Evolutionary conservation across 2,329 filamentous ascomycete genomes (phyloP), one percentile per base, ranked within the genome.

Genomic region (Curvularia verruculosa): DNA sequence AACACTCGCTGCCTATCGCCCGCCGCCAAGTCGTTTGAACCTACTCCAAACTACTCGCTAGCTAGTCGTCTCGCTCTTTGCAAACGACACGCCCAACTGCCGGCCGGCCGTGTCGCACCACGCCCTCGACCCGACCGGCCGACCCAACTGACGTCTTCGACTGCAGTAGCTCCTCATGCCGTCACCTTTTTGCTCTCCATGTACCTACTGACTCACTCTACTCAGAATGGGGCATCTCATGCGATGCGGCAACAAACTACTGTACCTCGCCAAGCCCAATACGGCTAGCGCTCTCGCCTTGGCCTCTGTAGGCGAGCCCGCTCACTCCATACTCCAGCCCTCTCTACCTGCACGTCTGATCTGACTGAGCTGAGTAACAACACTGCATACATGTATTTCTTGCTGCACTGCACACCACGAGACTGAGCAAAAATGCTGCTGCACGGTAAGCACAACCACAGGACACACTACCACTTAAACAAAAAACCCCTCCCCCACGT

Each of bases 281-380:
- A 29, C 4, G 28, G 28, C 28, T 29, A 29, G 28, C 28, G 24
- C n/a, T n/a, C n/a, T n/a, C n/a, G n/a, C n/a, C n/a, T n/a, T n/a
- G n/a, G n/a, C n/a, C n/a, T n/a, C n/a, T n/a, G n/a, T n/a, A n/a
- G n/a, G n/a, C n/a, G n/a, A n/a, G n/a, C n/a, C n/a, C n/a, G n/a
- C n/a, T 29, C 28, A 29, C 3, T 12, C 3, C 28, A 29, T 12
- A 29, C 28, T 4, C 24, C 3, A 2, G 28, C 28, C 12, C 13
- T 8, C 8, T 28, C 52, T 40, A 41, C 41, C 41, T 31, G 29
- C 31, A 29, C 39, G 37, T 63, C 47, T 66, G 57, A 63, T 63
- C 47, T 66, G 57, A 63, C 61, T 62, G 52, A 60, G 64, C 55
- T 59, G 60, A 63, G 55, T 60, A 58, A 58, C 41, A 43, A 18